These are phyloP conservation scores for Chlamydomonas eustigma DNA, from an alignment of 139 green algal genomes.

Conservation along the genomic window DNA sequence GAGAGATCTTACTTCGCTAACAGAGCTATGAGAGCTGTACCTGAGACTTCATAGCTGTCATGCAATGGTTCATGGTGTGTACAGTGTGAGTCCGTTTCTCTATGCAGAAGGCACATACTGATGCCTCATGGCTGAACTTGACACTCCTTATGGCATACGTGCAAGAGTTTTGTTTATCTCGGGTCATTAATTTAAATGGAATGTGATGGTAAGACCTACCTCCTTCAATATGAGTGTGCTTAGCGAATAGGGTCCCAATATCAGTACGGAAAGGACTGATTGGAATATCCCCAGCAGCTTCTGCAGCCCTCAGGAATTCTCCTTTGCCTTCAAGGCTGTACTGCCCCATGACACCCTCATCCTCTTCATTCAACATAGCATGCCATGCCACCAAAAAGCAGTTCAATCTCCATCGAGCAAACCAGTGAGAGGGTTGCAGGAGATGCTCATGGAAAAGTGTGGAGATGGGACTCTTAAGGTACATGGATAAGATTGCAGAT, in stretches of 20 bases:
- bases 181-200: no score
- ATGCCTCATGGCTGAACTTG: no score
- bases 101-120: no score
- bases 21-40: no score
- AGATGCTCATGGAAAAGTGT: conserved; percentile 20
- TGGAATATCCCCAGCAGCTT: conserved; percentile 18
- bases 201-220: no score
- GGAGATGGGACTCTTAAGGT: background rate
- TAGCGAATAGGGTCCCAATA: conserved; percentile 21
- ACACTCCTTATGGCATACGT: no score
- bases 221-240: conserved; percentile 33
- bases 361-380: background rate
- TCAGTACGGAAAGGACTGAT: conserved; percentile 17
- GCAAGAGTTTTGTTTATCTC: no score
- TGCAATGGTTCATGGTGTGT: no score
- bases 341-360: background rate
- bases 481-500: background rate
- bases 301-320: conserved; percentile 24
- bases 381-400: conserved; percentile 14
- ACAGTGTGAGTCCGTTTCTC: no score
- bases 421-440: conserved; percentile 27
- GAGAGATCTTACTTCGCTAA: no score
- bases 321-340: conserved; percentile 23
- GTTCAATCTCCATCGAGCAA: conserved; percentile 35
- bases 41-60: no score